Evolutionary conservation across 2,329 filamentous ascomycete genomes (phyloP), one percentile per base, ranked within the genome.

Genomic region (Exophiala sp.): DNA sequence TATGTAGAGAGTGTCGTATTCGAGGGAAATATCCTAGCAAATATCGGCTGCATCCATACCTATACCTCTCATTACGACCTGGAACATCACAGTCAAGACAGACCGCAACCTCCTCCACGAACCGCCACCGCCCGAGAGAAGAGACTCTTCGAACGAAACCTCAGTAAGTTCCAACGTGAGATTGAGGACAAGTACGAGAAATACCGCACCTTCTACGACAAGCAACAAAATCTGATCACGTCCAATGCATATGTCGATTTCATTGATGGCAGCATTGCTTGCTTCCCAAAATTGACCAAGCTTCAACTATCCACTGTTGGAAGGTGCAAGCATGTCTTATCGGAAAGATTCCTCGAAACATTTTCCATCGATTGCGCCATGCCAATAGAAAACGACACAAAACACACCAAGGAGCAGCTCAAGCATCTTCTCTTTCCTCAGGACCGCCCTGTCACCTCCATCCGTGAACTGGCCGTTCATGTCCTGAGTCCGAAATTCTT

Each of bases 401-500:
- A 52, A 18, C 47, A 52, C 35, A 60, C 60, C 20, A 59, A 55
- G 44, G 55, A 55, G 33, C 62, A 64, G 44, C 57, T 64, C 42
- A 53, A 57, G 18, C 52, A 55, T 20, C 49, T 64, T 11, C 55
- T 64, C 21, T 52, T 59, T n/a, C 54, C 53, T 6, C 18, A 55
- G 34, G 49, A 33, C 21, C 45, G 47, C 35, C 48, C 58, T 12
- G 18, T 60, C 20, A 51, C 49, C n/a, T 47, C 42, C 11, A 32
- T 62, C 12, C 44, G 24, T 18, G 40, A 44, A 2, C 45, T 61
- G 21, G 54, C 55, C 33, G 57, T 57, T 20, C 55, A 60, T 32
- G 53, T 59, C 35, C 10, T 63, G 29, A 56, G 51, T 48, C 60
- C 60, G 34, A 58, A 61, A 16, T 63, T 63, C 50, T 63, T 63